Conservation (phyloP, 805 yeast species). For the Saturnispora besseyi region DNA sequence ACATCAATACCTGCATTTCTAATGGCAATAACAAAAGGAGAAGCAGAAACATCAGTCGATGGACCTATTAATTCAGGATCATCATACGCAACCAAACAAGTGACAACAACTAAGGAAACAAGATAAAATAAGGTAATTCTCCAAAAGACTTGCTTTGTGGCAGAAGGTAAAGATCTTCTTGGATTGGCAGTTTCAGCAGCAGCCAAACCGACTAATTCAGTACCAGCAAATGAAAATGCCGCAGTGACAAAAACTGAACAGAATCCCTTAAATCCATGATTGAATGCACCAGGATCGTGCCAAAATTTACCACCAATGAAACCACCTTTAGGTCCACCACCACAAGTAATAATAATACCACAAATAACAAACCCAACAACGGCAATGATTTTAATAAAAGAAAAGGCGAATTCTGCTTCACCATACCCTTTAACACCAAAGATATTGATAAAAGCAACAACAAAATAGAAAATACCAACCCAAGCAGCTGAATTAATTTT, state of each 20-base stretch:
- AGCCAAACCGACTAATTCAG: constrained; percentile 51
- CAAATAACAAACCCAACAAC: constrained; percentile 47
- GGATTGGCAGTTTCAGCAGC: constrained; percentile 53
- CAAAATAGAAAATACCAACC: constrained; percentile 41
- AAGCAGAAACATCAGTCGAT: constrained; percentile 43
- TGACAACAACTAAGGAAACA: constrained; percentile 40
- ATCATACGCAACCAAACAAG: constrained; percentile 50
- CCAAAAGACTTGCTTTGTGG: constrained; percentile 54
- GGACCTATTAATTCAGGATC: constrained; percentile 39
- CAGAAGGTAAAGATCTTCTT: constrained; percentile 47
- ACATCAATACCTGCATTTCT: constrained; percentile 47
- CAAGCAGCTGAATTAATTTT: constrained; percentile 40
- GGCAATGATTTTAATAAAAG: constrained; percentile 42
- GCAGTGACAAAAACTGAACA: constrained; percentile 52
- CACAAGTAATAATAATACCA: constrained; percentile 46
- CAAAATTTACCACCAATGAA: constrained; percentile 50
- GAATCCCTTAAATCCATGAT: constrained; percentile 43
- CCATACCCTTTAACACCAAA: constrained; percentile 56
- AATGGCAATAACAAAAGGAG: constrained; percentile 63
- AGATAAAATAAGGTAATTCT: constrained; percentile 48
- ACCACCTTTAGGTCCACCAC: constrained; percentile 46
- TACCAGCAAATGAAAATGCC: constrained; percentile 52
- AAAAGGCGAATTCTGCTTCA: constrained; percentile 51
- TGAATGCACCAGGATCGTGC: constrained; percentile 49
- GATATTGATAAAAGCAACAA: constrained; percentile 40